Evolutionary conservation across 2,329 filamentous ascomycete genomes (phyloP).

Genomic region (Colletotrichum limetticola): DNA sequence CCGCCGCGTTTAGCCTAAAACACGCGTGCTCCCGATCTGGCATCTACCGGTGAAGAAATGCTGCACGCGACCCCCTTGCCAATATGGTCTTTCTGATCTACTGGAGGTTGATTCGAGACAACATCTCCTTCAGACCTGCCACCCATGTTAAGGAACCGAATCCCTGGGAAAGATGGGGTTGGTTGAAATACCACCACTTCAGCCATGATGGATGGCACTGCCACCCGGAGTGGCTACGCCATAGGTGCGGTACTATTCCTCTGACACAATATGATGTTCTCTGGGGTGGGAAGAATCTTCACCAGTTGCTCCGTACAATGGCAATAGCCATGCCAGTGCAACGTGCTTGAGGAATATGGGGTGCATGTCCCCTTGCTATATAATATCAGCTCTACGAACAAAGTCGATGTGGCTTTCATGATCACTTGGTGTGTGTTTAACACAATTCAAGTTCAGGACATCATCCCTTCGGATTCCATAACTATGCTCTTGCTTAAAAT

Average conservation of each 20-base stretch:
- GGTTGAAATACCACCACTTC: not conserved
- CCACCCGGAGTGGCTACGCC: no score
- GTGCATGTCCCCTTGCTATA: not conserved
- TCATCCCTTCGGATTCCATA: not conserved
- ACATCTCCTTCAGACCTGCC: not conserved
- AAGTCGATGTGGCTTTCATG: not conserved
- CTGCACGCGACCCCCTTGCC: not conserved
- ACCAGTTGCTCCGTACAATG: no score
- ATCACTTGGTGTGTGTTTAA: not conserved
- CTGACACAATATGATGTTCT: no score
- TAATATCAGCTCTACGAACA: not conserved
- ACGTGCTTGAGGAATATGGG: constrained; percentile 1
- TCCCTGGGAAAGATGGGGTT: not conserved
- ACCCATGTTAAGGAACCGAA: not conserved
- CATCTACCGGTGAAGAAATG: constrained; percentile 12
- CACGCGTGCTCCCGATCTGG: constrained; percentile 5
- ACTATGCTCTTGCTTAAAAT: not conserved
- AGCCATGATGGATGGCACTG: not conserved
- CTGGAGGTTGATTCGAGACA: not conserved
- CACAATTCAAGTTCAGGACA: not conserved
- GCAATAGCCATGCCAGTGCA: not conserved
- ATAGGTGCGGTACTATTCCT: no score
- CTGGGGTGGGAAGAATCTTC: no score
- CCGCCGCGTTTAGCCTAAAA: constrained; percentile 27
- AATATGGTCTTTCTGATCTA: not conserved